phyloP scores from a whole-genome alignment of 1,139 yeast genomes.

The Yamadazyma triangularis region DNA sequence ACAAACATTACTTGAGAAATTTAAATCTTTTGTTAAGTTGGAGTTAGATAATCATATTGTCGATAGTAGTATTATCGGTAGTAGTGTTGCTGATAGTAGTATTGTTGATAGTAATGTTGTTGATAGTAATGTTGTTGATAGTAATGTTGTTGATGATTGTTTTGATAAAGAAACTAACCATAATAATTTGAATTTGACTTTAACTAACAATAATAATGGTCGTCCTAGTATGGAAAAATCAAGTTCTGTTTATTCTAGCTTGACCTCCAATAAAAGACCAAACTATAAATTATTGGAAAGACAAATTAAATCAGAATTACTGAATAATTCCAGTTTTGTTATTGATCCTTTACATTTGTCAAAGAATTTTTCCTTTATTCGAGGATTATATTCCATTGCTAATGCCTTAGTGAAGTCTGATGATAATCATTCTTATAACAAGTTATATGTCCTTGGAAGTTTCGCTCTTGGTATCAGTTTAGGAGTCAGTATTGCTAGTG shows the following conservation, averaged over 20 bases:
- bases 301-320: slow-evolving; percentile 28
- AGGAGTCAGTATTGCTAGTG: slow-evolving; percentile 26
- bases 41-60: slow-evolving; percentile 15
- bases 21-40: slow-evolving; percentile 24
- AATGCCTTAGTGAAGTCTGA: not conserved
- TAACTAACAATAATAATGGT: no score
- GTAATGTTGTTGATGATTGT: no score
- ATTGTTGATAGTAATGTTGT: no score
- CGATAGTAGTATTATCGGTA: slow-evolving; percentile 2
- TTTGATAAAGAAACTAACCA: no score
- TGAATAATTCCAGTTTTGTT: slow-evolving; percentile 14
- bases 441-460: slow-evolving; percentile 19
- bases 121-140: no score
- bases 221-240: slow-evolving; percentile 3
- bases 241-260: slow-evolving; percentile 20
- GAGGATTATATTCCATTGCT: not conserved
- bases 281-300: slow-evolving; percentile 32
- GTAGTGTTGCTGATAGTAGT: no score
- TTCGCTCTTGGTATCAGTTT: slow-evolving; percentile 34
- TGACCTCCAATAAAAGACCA: slow-evolving; percentile 16
- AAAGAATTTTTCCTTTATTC: slow-evolving; percentile 6
- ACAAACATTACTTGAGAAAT: slow-evolving; percentile 18
- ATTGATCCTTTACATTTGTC: slow-evolving; percentile 36
- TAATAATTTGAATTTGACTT: no score
- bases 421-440: slow-evolving; percentile 1